phyloP scores from a whole-genome alignment of 331 rosid genomes.

The Saraca asoca region DNA sequence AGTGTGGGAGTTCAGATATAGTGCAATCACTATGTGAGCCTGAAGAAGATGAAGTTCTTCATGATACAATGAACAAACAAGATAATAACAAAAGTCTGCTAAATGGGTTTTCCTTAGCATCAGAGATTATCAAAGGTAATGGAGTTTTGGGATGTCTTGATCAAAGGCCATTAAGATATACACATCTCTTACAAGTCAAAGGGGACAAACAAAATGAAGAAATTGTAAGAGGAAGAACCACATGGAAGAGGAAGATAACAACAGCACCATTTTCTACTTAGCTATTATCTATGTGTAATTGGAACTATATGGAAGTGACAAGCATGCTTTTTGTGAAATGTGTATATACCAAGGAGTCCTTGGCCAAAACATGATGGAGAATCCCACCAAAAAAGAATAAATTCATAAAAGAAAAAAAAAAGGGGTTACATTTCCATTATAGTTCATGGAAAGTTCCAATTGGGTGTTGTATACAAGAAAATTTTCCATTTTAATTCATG shows the following conservation, averaged over 20 bases:
- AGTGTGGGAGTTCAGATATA: conserved; percentile 76
- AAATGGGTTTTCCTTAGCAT: conserved; percentile 64
- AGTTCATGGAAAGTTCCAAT: too few relatives aligned
- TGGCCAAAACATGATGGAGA: conserved; percentile 25
- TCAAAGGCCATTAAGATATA: conserved; percentile 53
- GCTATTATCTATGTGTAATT: conserved; percentile 16
- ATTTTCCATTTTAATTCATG: conserved; percentile 6
- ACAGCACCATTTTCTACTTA: conserved; percentile 51
- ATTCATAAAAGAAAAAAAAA: too few relatives aligned
- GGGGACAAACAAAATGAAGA: conserved; percentile 64
- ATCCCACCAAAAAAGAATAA: conserved; percentile 11
- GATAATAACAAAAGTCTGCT: conserved; percentile 44
- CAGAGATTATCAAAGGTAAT: conserved; percentile 58
- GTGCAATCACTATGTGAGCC: conserved; percentile 83
- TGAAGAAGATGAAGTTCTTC: conserved; percentile 60
- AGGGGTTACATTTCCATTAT: too few relatives aligned
- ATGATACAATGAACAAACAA: conserved; percentile 44
- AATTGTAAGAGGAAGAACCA: conserved; percentile 84
- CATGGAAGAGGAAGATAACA: conserved; percentile 69
- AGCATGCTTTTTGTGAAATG: conserved; percentile 3
- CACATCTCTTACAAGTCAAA: conserved; percentile 69
- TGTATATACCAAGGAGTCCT: conserved; percentile 30
- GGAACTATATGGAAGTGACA: conserved; percentile 21
- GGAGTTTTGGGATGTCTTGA: conserved; percentile 60
- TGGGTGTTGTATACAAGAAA: not conserved